Base-by-base conservation (phyloP, 257 asterid genomes). In the Petunia secreta region DNA sequence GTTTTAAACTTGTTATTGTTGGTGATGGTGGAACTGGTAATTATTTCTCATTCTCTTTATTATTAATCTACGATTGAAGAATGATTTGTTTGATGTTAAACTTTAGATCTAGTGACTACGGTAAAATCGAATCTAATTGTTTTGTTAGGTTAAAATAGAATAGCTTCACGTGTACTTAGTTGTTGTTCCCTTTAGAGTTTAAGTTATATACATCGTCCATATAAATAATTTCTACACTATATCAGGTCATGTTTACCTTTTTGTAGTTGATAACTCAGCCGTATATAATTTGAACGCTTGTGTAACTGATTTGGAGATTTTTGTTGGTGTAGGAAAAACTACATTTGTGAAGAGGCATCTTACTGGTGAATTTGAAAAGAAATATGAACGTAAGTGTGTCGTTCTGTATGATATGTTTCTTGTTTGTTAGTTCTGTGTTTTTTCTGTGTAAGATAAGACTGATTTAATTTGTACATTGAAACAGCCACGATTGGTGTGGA, bases 1-100 rank as follows among this genome's bases (percentile, higher is more conserved):
- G 92, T 85, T 93, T 93, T 83, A 93, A 93, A 91, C 98, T 93
- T 80, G 98, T 93, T 0, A 88, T 93, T 63, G 98, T 93, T 36
- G 98, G 98, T 36, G 98, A 93, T 85, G 98, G 98, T 75, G 98
- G 97, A 46, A 93, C 97, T 55, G 97, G 98, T 93, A 82, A 63
- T 13, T 4, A 7, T 48, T 63, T 55, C 6, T 57, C 1, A 13
- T 63, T 54, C 59, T 7, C 2, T 48, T 37, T 69, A 8, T 3
- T 1, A 3, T 52, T 59, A 11, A 59, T n/a, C 37, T 16, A 2
- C 16, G 16, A 2, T 59, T 78, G 25, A 25, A 6, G 39, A 5
- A 2, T 46, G 41, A 39, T 34, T 62, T 48, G 40, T 5, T 34
- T 13, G 25, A 34, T 38, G 6, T 64, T 36, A 14, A 37, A 15